Base-by-base conservation (phyloP, 2,329 filamentous ascomycete genomes). In the Thielaviopsis ethacetica region DNA sequence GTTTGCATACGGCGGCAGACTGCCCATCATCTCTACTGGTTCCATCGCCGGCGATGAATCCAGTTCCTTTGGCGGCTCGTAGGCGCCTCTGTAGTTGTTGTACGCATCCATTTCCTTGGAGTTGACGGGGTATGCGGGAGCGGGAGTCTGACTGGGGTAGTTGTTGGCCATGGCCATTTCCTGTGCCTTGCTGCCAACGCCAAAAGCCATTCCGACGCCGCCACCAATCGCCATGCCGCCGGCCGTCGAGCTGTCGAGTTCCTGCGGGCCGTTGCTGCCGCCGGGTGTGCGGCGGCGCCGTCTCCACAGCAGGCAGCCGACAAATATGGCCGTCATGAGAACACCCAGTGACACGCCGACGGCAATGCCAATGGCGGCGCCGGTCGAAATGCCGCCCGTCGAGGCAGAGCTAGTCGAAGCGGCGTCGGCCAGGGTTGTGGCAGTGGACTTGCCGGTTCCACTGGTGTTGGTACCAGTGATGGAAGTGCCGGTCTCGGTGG, bases 311-410 rank as follows among this genome's bases (percentile, higher is more conserved):
- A 62, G 53, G 13, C 52, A 59, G n/a, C 55, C 61, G 38, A 58
- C 51, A 24, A 58, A 54, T 13, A 56, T 26, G 13, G 54, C 56
- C 27, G 57, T 41, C 21, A 53, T 5, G 6, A 64, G 22, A n/a
- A 52, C 57, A 27, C 59, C 62, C 22, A 64, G 19, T 34, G 41
- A 62, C 19, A 58, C 63, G 6, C 63, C 64, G n/a, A 65, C 50
- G 19, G 62, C 62, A 51, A 66, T 62, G 15, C 64, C 65, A 30
- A 62, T 57, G 53, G 61, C 63, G 9, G 60, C 62, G 41, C 56
- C 59, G 19, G 53, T 58, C 30, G 54, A 61, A 7, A 61, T 54
- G 15, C 59, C 59, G 52, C 34, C 60, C 38, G 19, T n/a, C 5
- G 55, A 19, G 1, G 56, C 41, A 12, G 53, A 17, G 12, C 53